Base-by-base conservation (phyloP, 2,329 filamentous ascomycete genomes). In the Malbranchea zuffiana region DNA sequence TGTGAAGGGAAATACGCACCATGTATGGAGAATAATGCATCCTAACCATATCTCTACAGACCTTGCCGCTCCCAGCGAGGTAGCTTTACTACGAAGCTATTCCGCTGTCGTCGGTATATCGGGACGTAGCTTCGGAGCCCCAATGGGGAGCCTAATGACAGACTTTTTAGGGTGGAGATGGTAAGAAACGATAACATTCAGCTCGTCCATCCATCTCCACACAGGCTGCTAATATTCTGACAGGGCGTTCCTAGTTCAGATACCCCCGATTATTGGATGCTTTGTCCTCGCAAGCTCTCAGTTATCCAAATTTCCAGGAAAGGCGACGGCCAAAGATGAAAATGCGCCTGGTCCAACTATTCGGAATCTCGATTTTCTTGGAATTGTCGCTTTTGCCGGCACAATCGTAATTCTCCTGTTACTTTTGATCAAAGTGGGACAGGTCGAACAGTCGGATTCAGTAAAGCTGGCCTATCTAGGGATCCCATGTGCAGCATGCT, bases 81-180 rank as follows among this genome's bases (percentile, higher is more conserved):
- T 45, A 3, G 44, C 36, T 20, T 20, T 45, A 3, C 21, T 43
- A 6, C 23, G 43, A 34, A 45, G 44, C 26, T 45, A 46, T 33
- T 28, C 45, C 7, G 41, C 43, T 23, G 26, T 46, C 3, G 43
- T 35, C 4, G 37, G 32, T 4, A 32, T 45, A 4, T 8, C 33
- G 13, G 44, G 44, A 13, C 30, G 36, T 12, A 34, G 40, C 17
- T 13, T 13, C 18, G 44, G 44, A 6, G 33, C 30, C 19, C 39
- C 44, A 2, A 10, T 45, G 3, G 44, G 43, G 10, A 43, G 44
- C 15, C 17, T 42, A 13, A 15, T 46, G 20, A 1, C 28, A 5
- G 44, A 46, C 21, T 32, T 21, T 3, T 34, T 46, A 18, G 44
- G 44, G 2, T 46, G 44, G 44, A 32, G 42, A 39, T 43, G 40